Evolutionary conservation across 2,329 filamentous ascomycete genomes (phyloP).

Genomic region (Dothideomycetes sp.): DNA sequence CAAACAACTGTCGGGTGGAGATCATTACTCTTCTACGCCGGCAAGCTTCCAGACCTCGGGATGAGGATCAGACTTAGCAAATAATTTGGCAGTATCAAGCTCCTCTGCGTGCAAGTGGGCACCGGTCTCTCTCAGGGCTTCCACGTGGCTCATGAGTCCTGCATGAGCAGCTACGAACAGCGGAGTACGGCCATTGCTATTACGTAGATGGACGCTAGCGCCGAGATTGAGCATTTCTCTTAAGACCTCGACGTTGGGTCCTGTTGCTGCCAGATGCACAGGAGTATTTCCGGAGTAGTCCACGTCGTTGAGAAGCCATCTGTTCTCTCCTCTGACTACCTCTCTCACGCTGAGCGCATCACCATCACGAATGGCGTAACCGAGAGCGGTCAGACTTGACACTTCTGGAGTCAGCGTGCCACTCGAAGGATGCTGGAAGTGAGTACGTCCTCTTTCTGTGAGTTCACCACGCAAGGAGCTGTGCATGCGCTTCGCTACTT

Average conservation of each 20-base stretch:
- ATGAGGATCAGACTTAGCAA: constrained; percentile 12
- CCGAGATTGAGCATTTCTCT: constrained; percentile 48
- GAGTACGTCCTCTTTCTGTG: constrained; percentile 62
- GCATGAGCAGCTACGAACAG: constrained; percentile 51
- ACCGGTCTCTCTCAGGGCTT: constrained; percentile 45
- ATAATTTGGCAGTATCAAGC: constrained; percentile 42
- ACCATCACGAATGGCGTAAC: constrained; percentile 68
- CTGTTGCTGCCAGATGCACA: constrained; percentile 49
- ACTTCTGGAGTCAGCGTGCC: constrained; percentile 45
- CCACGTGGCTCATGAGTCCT: constrained; percentile 45
- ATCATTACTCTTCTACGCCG: constrained; percentile 7
- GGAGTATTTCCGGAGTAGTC: constrained; percentile 76
- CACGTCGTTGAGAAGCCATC: constrained; percentile 60
- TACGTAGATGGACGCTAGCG: constrained; percentile 51
- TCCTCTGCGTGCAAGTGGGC: constrained; percentile 53
- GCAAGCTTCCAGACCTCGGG: constrained; percentile 14
- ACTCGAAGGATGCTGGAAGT: constrained; percentile 62
- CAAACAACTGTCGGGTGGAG: too few relatives aligned
- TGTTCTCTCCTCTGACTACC: constrained; percentile 57
- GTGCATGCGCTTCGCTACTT: constrained; percentile 64
- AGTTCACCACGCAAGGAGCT: constrained; percentile 73
- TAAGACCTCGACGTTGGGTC: constrained; percentile 46
- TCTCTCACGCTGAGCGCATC: constrained; percentile 57
- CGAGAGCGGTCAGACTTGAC: constrained; percentile 64
- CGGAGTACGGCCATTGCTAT: constrained; percentile 48